A percentile compares a stretch with the other conserved stretches of the same genome.
phyloP scores from a whole-genome alignment of 2,329 filamentous ascomycete genomes.

The Coleophoma eucalyptorum region DNA sequence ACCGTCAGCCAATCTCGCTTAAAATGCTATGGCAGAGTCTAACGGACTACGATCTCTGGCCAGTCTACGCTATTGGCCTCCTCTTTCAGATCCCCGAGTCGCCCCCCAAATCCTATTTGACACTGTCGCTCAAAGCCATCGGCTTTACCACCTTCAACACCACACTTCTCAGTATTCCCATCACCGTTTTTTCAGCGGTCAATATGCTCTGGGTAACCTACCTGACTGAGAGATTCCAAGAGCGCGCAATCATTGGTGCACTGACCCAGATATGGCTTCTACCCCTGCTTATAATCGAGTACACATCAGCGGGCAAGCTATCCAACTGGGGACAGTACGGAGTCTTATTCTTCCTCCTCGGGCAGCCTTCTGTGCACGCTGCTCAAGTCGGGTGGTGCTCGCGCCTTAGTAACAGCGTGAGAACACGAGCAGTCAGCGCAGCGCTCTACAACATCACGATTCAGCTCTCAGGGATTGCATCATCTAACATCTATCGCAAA shows the following conservation, averaged over 20 bases:
- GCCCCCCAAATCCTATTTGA: constrained; percentile 15
- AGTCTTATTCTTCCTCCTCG: constrained; percentile 29
- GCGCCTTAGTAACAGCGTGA: constrained; percentile 33
- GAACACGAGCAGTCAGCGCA: constrained; percentile 33
- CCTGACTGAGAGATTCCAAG: constrained; percentile 36
- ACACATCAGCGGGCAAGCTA: constrained; percentile 6
- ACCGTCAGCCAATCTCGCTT: constrained; percentile 42
- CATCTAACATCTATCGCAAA: constrained; percentile 42
- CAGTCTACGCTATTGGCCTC: constrained; percentile 37
- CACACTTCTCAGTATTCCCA: constrained; percentile 41
- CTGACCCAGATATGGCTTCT: constrained; percentile 34
- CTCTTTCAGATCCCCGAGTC: constrained; percentile 17
- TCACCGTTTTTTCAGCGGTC: constrained; percentile 31
- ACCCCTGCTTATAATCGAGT: constrained; percentile 30
- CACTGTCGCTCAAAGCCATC: constrained; percentile 17
- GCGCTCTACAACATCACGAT: constrained; percentile 40
- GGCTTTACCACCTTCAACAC: constrained; percentile 35
- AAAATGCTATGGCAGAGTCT: constrained; percentile 41
- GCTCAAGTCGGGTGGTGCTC: constrained; percentile 35
- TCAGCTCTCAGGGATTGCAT: constrained; percentile 41
- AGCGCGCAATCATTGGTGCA: constrained; percentile 30
- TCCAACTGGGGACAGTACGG: constrained; percentile 4
- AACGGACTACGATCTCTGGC: constrained; percentile 51
- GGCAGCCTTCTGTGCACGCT: constrained; percentile 22
- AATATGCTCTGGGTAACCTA: constrained; percentile 41